These are phyloP conservation scores for Talaromyces islandicus DNA, from an alignment of 2,329 filamentous ascomycete species.

Conservation along the genomic window DNA sequence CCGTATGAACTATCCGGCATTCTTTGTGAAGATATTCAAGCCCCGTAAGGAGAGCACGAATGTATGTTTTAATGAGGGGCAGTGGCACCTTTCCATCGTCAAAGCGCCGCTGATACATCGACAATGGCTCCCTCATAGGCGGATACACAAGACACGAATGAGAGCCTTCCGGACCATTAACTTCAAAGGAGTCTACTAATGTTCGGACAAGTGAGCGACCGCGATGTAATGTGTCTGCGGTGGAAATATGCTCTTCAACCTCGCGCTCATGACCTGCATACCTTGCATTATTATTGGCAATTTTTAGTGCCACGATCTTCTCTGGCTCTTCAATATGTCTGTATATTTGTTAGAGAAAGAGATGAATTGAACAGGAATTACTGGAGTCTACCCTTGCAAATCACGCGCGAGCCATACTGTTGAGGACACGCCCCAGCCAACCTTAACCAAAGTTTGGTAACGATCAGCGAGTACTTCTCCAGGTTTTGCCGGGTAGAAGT, in stretches of 20 bases:
- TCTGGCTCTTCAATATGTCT: conserved; percentile 22
- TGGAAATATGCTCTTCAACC: conserved; percentile 31
- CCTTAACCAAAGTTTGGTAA: conserved; percentile 31
- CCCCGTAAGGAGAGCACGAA: conserved; percentile 37
- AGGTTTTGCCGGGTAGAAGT: conserved; percentile 23
- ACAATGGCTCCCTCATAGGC: conserved; percentile 40
- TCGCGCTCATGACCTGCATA: conserved; percentile 28
- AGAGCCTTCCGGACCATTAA: conserved; percentile 3
- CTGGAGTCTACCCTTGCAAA: conserved; percentile 19
- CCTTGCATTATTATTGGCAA: conserved; percentile 20
- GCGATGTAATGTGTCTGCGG: conserved; percentile 19
- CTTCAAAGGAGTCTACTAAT: conserved; percentile 6
- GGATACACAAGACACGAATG: conserved; percentile 34
- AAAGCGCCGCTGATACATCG: conserved; percentile 36
- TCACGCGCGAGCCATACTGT: conserved; percentile 31
- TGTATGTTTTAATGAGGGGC: conserved; percentile 28
- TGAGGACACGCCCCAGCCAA: conserved; percentile 29
- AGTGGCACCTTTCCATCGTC: conserved; percentile 15
- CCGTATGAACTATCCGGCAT: conserved; percentile 43
- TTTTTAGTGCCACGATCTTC: conserved; percentile 22
- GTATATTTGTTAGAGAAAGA: conserved; percentile 18
- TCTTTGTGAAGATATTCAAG: conserved; percentile 44
- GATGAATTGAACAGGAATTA: conserved; percentile 13
- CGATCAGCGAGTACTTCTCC: conserved; percentile 23
- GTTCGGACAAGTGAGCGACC: conserved; percentile 21